Percentiles rank a stretch among this genome's conserved stretches.
phyloP scores from a whole-genome alignment of 1,284 basidiomycete species.

The Pseudomicrostroma phylloplanum region DNA sequence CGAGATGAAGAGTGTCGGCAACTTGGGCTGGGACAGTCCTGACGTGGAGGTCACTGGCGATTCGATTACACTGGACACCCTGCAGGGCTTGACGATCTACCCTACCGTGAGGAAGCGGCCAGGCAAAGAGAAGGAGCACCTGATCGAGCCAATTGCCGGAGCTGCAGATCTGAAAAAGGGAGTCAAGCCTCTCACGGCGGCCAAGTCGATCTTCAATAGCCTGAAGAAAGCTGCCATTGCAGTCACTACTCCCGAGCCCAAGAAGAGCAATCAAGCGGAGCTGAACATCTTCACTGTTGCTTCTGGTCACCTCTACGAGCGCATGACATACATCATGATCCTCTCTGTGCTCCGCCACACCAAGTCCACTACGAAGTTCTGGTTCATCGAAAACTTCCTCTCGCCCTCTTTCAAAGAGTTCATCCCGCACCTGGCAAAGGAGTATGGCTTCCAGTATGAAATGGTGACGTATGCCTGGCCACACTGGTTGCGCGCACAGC shows the following conservation, averaged over 20 bases:
- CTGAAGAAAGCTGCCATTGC: not conserved
- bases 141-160: constrained; percentile 58
- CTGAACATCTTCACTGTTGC: constrained; percentile 99
- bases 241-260: not conserved
- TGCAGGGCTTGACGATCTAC: constrained; percentile 80
- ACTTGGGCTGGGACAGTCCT: constrained; percentile 72
- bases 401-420: constrained; percentile 96
- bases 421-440: constrained; percentile 79
- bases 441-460: constrained; percentile 91
- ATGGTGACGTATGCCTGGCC: constrained; percentile 99
- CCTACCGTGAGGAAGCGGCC: constrained; percentile 66
- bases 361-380: constrained; percentile 88
- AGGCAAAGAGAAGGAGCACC: constrained; percentile 75
- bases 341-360: constrained; percentile 90
- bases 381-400: constrained; percentile 99
- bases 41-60: constrained; percentile 56
- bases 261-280: constrained; percentile 53
- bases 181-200: not conserved
- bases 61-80: constrained; percentile 61
- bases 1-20: constrained; percentile 66
- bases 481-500: constrained; percentile 89
- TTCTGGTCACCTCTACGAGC: constrained; percentile 90
- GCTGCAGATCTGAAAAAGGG: not conserved
- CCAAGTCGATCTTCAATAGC: not conserved
- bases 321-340: constrained; percentile 97